Base-by-base conservation (phyloP, 768 basidiomycete genomes). In the Amylocystis lapponica region DNA sequence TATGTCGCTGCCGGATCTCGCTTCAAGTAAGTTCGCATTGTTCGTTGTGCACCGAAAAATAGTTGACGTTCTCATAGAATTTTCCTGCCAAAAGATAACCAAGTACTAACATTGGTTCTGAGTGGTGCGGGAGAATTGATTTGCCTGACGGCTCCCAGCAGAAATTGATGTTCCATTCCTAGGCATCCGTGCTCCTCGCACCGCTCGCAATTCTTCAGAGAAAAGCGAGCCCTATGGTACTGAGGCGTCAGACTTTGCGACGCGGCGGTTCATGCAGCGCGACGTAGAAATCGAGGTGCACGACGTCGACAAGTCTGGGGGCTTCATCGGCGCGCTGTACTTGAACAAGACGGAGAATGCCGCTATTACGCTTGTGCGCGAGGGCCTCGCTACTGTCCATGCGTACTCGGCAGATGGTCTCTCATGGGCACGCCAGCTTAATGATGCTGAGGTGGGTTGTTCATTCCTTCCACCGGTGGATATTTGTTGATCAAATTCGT, bases 251-350 rank as follows among this genome's bases (percentile, higher is more conserved):
- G 84, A 90, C 29, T 97, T 88, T 54, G 74, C 90, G 3, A 76
- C 76, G 7, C 77, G 80, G 32, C 75, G 77, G 48, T 93, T 84
- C 60, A 84, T 97, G 84, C 95, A 99, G 62, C 80, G 95, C 22
- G 95, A 99, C 56, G 82, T 91, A 5, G 95, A 99, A 62, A 82
- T 98, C 46, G 86, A 90, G 53, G 82, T 97, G 35, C 90, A 95
- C 46, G 75, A 76, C 13, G 78, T 84, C 13, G 95, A 99, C 69
- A 97, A 96, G 65, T 83, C 86, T 4, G 95, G 95, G 29, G 96
- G 96, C 3, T 97, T 95, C 64, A 94, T 97, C 51, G 94, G 94
- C 12, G 66, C 84, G 1, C 71, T 98, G 42, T 94, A 84, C 62
- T 43, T 86, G 52, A 86, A 86, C 64, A 95, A 91, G 60, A 80